Evolutionary conservation across 2,329 filamentous ascomycete species (phyloP), one percentile per base, ranked within the genome.

Genomic region (Lachnellula willkommii): DNA sequence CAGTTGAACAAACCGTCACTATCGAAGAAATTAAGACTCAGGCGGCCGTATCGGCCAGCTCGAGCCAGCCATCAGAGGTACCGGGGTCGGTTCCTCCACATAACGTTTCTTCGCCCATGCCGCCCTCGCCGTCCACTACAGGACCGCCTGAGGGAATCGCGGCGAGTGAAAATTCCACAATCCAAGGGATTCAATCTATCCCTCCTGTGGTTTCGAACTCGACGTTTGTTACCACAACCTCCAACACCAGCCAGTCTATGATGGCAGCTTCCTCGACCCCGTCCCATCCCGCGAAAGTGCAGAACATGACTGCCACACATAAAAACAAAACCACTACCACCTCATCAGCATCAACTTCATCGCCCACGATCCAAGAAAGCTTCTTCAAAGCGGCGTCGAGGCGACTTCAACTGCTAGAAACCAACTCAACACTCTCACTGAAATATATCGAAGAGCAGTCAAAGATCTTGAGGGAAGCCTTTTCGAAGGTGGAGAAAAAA

Each of bases 341-440:
- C 24, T 56, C 71, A 26, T 73, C 76, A 8, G 67, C 77, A 1
- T 69, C 78, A 7, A 72, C 79, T 1, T 73, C 87, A 1, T 82
- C 84, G 1, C 92, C 93, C 2, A 91, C 92, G 0, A 94, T 95
- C 1, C 94, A 99, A 71, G 94, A 99, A 70, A 94, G 89, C 1
- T 97, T 99, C 73, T 99, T 96, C 80, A 97, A 97, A 71, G 90
- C 91, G 4, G 87, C 97, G 8, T 90, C 92, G 60, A 97, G 97
- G 72, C 89, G 94, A 1, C 79, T 99, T 4, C 89, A 93, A 62
- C 85, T 92, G 65, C 84, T 97, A 7, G 94, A 99, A 71, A 83
- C 89, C 15, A 99, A 97, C 70, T 90, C 92, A 11, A 95, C 93
- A 0, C 78, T 97, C 11, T 96, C 92, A 0, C 77, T 97, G 8